Conservation (phyloP, 2,329 filamentous ascomycete species). For the Neospermospora avenae region DNA sequence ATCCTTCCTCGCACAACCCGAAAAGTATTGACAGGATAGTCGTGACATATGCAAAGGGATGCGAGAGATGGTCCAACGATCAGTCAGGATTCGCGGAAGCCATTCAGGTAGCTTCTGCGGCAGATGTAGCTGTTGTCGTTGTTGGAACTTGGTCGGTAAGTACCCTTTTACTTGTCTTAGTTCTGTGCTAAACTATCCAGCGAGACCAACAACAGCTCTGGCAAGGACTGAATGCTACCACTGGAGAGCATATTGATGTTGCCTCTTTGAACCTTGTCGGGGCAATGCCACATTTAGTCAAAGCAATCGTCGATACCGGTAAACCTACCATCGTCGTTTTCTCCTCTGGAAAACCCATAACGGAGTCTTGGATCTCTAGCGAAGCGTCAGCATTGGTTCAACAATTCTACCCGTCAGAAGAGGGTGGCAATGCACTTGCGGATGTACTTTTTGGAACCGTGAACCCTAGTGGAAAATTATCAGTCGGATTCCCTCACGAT, state of each 20-base stretch:
- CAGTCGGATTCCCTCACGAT: slow-evolving; percentile 66
- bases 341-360: slow-evolving; percentile 73
- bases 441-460: slow-evolving; percentile 76
- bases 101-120: slow-evolving; percentile 59
- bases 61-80: slow-evolving; percentile 69
- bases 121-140: slow-evolving; percentile 69
- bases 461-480: slow-evolving; percentile 67
- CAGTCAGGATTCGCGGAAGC: slow-evolving; percentile 66
- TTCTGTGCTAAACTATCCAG: slow-evolving; percentile 4
- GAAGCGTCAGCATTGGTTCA: slow-evolving; percentile 64
- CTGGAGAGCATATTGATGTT: slow-evolving; percentile 70
- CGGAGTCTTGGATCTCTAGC: slow-evolving; percentile 68
- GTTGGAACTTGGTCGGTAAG: slow-evolving; percentile 66
- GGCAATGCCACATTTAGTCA: slow-evolving; percentile 64
- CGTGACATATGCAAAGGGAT: slow-evolving; percentile 66
- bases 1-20: neutral
- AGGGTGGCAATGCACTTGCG: slow-evolving; percentile 76
- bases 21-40: slow-evolving; percentile 2
- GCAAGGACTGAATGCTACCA: slow-evolving; percentile 68
- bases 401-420: slow-evolving; percentile 74
- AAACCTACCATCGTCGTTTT: slow-evolving; percentile 80
- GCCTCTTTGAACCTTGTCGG: slow-evolving; percentile 63
- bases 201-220: slow-evolving; percentile 71
- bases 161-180: neutral
- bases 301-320: slow-evolving; percentile 64